Base-by-base conservation (phyloP, 768 basidiomycete genomes). In the Epithele typhae region DNA sequence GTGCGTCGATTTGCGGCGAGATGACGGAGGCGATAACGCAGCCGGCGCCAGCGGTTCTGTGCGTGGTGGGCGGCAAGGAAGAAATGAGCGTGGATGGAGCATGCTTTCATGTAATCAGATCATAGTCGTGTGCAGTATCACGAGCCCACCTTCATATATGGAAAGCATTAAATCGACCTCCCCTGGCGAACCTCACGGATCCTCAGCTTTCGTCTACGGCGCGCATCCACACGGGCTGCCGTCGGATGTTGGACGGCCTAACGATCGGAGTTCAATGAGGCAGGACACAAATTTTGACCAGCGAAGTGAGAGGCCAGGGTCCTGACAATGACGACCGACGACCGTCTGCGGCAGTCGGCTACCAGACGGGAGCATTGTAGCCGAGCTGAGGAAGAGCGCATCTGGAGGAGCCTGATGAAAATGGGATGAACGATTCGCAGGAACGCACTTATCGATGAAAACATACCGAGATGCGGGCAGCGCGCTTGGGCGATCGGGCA, bases 21-120 rank as follows among this genome's bases (percentile, higher is more conserved):
- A 60, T 63, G 61, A 60, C 54, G 23, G 24, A 40, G 33, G 18
- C 46, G 61, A 63, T 63, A 60, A 60, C 58, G 43, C n/a, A n/a
- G n/a, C n/a, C 48, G 49, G 48, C 37, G 39, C 48, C 40, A 56
- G 55, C 55, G 46, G 46, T 49, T 54, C 40, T 19, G 38, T 46
- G 55, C 56, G 48, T 46, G 48, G 43, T 58, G 54, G 8, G 14
- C 27, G 14, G 53, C 61, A 54, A 54, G 45, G 53, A 49, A 54
- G 51, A 41, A 45, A 46, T 48, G 49, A 32, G 30, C 34, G 53
- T 43, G 51, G 51, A 54, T 43, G 54, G 51, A 46, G 53, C 51
- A 43, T 56, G 54, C 52, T 30, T 33, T 40, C 33, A 33, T 45
- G 45, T 55, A 52, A 61, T 61, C 58, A 59, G 56, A 59, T 61